phyloP scores from a whole-genome alignment of 257 asterid genomes.

The Solanum acaule region DNA sequence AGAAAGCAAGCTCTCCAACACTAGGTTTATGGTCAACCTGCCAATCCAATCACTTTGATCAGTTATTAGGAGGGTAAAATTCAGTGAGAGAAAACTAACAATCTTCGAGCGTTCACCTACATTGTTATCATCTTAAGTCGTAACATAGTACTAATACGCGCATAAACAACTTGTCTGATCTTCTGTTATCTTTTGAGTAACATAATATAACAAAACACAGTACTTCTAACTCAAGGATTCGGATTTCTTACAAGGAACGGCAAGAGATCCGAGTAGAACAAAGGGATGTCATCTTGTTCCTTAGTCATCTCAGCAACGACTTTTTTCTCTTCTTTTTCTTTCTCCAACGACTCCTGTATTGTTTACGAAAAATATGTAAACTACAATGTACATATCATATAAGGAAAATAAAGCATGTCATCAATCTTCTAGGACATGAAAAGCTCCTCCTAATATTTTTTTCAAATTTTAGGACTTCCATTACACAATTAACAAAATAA shows the following conservation, averaged over 20 bases:
- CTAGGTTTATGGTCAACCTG: slow-evolving; percentile 63
- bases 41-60: not conserved
- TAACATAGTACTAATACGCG: not conserved
- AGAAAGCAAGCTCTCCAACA: slow-evolving; percentile 67
- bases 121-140: not conserved
- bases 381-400: not conserved
- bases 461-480: not conserved
- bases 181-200: not conserved
- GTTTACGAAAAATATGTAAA: not conserved
- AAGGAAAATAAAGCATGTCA: not conserved
- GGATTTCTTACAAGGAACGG: slow-evolving; percentile 69
- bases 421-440: not conserved
- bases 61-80: not conserved
- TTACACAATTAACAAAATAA: not conserved
- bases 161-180: not conserved
- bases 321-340: slow-evolving; percentile 56
- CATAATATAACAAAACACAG: not conserved
- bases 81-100: not conserved
- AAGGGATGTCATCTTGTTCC: slow-evolving; percentile 57
- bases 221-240: not conserved
- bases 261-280: slow-evolving; percentile 86
- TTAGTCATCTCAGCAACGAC: slow-evolving; percentile 2
- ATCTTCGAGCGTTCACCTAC: not conserved
- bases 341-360: slow-evolving; percentile 45
- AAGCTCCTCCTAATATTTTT: not conserved